These are phyloP conservation scores for Pisolithus tinctorius DNA, from an alignment of 768 basidiomycete species.

Conservation along the genomic window DNA sequence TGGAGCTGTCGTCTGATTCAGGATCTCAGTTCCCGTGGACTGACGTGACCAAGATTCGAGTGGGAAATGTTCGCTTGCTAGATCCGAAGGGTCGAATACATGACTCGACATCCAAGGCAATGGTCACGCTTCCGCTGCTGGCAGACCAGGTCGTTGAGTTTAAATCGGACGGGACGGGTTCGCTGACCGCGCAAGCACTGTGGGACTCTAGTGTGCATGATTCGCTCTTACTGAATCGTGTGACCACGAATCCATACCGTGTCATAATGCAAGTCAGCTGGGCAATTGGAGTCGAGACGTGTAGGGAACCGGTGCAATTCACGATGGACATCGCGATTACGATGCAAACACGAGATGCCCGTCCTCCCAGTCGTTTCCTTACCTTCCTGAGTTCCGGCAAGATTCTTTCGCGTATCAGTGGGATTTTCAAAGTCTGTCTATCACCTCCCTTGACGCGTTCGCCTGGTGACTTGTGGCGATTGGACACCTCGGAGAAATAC, in stretches of 20 bases:
- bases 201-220: slow-evolving; percentile 96
- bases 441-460: slow-evolving; percentile 82
- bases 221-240: slow-evolving; percentile 77
- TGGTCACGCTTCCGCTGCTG: slow-evolving; percentile 68
- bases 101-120: slow-evolving; percentile 64
- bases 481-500: slow-evolving; percentile 93
- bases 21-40: slow-evolving; percentile 87
- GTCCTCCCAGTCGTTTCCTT: slow-evolving; percentile 71
- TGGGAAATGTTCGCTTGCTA: slow-evolving; percentile 81
- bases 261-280: slow-evolving; percentile 74
- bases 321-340: slow-evolving; percentile 79
- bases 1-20: slow-evolving; percentile 81
- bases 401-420: slow-evolving; percentile 70
- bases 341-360: slow-evolving; percentile 79
- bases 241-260: slow-evolving; percentile 72
- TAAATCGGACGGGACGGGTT: slow-evolving; percentile 77
- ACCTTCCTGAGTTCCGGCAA: slow-evolving; percentile 74
- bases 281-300: slow-evolving; percentile 76
- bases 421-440: slow-evolving; percentile 77
- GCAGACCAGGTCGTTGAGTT: slow-evolving; percentile 71
- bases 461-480: slow-evolving; percentile 84
- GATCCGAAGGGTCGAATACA: slow-evolving; percentile 79
- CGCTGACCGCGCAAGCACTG: slow-evolving; percentile 58
- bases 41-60: slow-evolving; percentile 63
- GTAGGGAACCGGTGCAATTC: slow-evolving; percentile 84